Evolutionary conservation across 2,329 filamentous ascomycete genomes (phyloP).

Genomic region (Fusarium falciforme): DNA sequence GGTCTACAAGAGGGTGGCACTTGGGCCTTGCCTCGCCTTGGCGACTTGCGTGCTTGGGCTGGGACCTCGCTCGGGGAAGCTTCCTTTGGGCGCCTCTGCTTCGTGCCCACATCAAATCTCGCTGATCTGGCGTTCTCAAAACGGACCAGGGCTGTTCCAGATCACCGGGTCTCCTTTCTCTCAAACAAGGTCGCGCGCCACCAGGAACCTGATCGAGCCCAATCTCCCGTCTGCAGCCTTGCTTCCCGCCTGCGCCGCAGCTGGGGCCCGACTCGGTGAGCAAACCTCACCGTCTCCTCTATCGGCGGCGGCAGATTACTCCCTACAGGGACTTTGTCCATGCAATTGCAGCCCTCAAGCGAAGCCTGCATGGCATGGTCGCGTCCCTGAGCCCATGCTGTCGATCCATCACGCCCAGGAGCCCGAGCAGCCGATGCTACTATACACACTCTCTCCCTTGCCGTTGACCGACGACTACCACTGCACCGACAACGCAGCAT

Average conservation of each 20-base stretch:
- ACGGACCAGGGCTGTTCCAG: conserved; percentile 43
- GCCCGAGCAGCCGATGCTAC: conserved; percentile 24
- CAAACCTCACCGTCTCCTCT: conserved; percentile 37
- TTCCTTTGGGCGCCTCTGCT: conserved; percentile 16
- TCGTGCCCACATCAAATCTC: conserved; percentile 39
- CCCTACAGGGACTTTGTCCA: conserved; percentile 16
- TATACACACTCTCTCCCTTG: conserved; percentile 15
- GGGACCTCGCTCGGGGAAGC: conserved; percentile 10
- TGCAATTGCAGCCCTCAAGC: conserved; percentile 12
- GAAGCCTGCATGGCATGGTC: conserved; percentile 22
- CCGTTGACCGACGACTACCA: conserved; percentile 21
- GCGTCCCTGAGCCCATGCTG: conserved; percentile 34
- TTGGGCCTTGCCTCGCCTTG: conserved; percentile 8
- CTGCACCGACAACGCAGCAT: conserved; percentile 11
- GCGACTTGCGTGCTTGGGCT: conserved; percentile 9
- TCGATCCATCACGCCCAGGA: conserved; percentile 26
- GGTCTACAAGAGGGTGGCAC: not conserved
- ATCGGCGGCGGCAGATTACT: conserved; percentile 21
- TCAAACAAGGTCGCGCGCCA: conserved; percentile 26
- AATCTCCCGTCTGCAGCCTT: conserved; percentile 43
- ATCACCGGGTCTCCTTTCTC: conserved; percentile 42
- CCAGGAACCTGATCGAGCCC: conserved; percentile 30
- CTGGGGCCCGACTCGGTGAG: conserved; percentile 35
- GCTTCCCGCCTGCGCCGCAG: conserved; percentile 24
- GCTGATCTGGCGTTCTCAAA: conserved; percentile 37